Base-by-base conservation (phyloP, 2,329 filamentous ascomycete species). In the Nigrospora osmanthi region DNA sequence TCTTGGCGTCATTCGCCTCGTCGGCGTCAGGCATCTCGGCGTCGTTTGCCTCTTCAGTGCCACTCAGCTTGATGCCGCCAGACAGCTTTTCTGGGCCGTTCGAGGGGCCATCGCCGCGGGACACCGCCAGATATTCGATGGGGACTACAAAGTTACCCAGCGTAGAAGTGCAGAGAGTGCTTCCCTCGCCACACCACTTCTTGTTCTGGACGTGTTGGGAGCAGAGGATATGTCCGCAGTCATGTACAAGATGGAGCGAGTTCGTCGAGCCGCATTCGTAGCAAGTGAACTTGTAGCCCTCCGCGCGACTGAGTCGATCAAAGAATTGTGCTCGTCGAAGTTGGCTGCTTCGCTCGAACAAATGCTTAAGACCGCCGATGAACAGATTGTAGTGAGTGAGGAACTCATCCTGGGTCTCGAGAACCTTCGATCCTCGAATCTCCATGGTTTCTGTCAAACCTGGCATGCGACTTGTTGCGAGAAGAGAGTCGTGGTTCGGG, bases 201-300 rank as follows among this genome's bases (percentile, higher is more conserved):
- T 15, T 34, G 15, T 23, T 36, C 2, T 32, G 13, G 9, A 44
- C 19, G 35, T 58, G 53, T 2, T 44, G 32, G 2, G 35, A 32
- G 45, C 59, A 62, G 11, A 62, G 39, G 2, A 60, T 40, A 39
- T 62, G 59, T 7, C 59, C 59, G 42, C 59, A 62, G n/a, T 54
- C 49, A 12, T 48, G 46, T 19, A 61, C 49, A 11, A 61, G 42
- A 4, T 43, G 46, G 5, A 57, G 39, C 2, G 47, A 42, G 1
- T 44, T 12, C 14, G 37, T 40, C 4, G 12, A 12, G 4, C 34
- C 44, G 35, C 57, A 58, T 9, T 34, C 43, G 28, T 54, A 54
- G 31, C 30, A n/a, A 13, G 37, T 28, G 3, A 36, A 2, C 5
- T 28, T 28, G 23, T 28, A 28, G 23, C 23, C 23, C 23, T 28